Evolutionary conservation across 192 early-diverging fungal species (phyloP), one percentile per base, ranked within the genome.

Genomic region (Gaertneriomyces sp.): DNA sequence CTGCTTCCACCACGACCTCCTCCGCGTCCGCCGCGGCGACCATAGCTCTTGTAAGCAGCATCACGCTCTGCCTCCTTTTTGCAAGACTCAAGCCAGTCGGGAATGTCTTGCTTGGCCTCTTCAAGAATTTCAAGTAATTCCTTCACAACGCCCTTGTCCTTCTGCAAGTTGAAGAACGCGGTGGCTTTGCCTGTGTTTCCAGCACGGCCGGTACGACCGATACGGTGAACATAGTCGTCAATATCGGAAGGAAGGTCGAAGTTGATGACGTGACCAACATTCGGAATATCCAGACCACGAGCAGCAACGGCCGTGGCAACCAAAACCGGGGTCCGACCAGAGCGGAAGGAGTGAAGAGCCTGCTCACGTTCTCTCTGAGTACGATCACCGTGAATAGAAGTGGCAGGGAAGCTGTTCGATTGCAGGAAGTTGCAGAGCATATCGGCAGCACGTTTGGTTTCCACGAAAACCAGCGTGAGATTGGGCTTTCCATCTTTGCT

Each of bases 281-380:
- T 90, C 58, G 89, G 87, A 60, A 94, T 91, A 69, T 94, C 92
- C 45, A 98, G 76, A 63, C 96, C 96, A 81, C 96, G 90, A 17
- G 94, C 92, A 45, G 96, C 96, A 1, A 98, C 96, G 43, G 93
- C 96, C 7, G 96, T 99, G 33, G 95, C 96, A 8, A 99, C 95
- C 78, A 99, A 89, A 58, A 99, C 71, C 10, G 83, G 83, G 6
- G 81, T 79, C 9, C 67, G 66, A 20, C 89, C 95, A 20, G 85
- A 79, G 60, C 91, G 87, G 89, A 99, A 99, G 49, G 76, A 84
- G 58, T 89, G 83, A 19, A 99, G 79, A 2, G 94, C 94, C 45
- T 86, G 82, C 75, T 99, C 95, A 76, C 96, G 90, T 72, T 98
- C 96, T 42, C 89, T 85, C 77, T 99, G 95, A 14, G 90, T 91